Conservation (phyloP, 352 stramenopile genomes). For the Phytophthora citrophthora region DNA sequence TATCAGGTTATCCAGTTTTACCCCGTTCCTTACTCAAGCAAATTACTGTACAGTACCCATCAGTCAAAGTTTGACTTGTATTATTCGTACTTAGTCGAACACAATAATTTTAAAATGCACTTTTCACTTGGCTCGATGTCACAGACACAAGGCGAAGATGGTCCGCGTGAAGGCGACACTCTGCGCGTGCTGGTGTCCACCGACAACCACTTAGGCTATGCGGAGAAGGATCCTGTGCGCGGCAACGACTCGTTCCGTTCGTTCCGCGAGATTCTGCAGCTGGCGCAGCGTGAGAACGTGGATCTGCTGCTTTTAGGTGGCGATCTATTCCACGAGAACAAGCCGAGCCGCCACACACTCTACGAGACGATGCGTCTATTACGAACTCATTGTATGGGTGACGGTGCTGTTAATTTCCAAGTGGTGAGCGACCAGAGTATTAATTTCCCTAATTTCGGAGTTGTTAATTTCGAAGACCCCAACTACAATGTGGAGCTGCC, state of each 20-base stretch:
- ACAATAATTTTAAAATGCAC: too few relatives aligned
- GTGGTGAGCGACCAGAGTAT: slow-evolving; percentile 92
- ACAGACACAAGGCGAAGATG: slow-evolving; percentile 8
- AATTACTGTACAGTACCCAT: too few relatives aligned
- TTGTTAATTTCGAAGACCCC: slow-evolving; percentile 98
- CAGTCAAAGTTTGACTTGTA: neutral
- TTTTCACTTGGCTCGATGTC: slow-evolving; percentile 11
- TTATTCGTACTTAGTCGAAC: slow-evolving; percentile 12
- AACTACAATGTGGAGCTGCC: slow-evolving; percentile 95
- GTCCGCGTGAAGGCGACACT: slow-evolving; percentile 44
- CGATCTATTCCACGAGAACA: slow-evolving; percentile 99
- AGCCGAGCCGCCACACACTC: slow-evolving; percentile 95
- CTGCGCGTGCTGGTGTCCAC: slow-evolving; percentile 95
- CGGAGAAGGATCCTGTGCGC: slow-evolving; percentile 96
- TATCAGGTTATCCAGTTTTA: too few relatives aligned
- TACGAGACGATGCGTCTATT: slow-evolving; percentile 98
- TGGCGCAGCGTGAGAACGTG: slow-evolving; percentile 71
- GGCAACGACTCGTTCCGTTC: slow-evolving; percentile 93
- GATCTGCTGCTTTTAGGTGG: slow-evolving; percentile 96
- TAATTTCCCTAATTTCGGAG: slow-evolving; percentile 90
- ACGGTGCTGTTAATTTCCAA: slow-evolving; percentile 84
- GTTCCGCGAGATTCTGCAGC: slow-evolving; percentile 88
- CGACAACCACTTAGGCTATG: slow-evolving; percentile 99
- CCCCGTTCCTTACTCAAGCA: too few relatives aligned
- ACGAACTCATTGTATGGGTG: slow-evolving; percentile 94